Base-by-base conservation (phyloP, 2,329 filamentous ascomycete genomes). In the Penicillium sp. region DNA sequence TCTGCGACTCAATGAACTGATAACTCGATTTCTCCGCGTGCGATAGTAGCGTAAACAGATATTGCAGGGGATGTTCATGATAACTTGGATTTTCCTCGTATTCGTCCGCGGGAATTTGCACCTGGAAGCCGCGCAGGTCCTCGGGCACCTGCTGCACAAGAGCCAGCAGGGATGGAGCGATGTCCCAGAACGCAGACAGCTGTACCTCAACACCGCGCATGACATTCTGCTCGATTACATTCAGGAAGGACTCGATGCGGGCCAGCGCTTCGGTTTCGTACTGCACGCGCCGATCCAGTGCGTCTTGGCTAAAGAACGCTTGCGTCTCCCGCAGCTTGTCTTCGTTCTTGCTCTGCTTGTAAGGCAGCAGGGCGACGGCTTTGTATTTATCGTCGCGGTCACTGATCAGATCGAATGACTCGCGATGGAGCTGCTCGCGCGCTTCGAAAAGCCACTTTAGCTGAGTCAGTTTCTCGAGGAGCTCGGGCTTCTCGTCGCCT, bases 401-500 rank as follows among this genome's bases (percentile, higher is more conserved):
- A 18, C 86, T 87, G 32, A 96, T 83, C 10, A 97, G 77, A 63
- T 95, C 89, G 67, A 91, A 96, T 49, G 93, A 83, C 64, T 91
- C 89, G 40, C 90, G 86, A 74, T 97, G 88, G 8, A 97, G 80
- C 43, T 84, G 81, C 74, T 99, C 94, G n/a, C 92, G 86, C 1
- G 89, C 88, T 70, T 99, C 94, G 64, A 97, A 97, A 8, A 97
- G 85, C 92, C 94, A 97, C 68, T 97, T 99, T 13, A 97, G 80
- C 44, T 97, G 83, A 0, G 93, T 97, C 11, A 99, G 80, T 74
- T 96, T 96, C 73, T 99, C 94, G 2, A 97, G 79, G 0, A 97
- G 81, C 72, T 99, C 94, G 0, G 94, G 94, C 69, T 92, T 87
- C 70, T 97, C 93, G 63, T 97, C 93, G 16, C 94, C 93, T 75